Evolutionary conservation across 1,284 basidiomycete species (phyloP).

Genomic region (Rhodofomes roseus): DNA sequence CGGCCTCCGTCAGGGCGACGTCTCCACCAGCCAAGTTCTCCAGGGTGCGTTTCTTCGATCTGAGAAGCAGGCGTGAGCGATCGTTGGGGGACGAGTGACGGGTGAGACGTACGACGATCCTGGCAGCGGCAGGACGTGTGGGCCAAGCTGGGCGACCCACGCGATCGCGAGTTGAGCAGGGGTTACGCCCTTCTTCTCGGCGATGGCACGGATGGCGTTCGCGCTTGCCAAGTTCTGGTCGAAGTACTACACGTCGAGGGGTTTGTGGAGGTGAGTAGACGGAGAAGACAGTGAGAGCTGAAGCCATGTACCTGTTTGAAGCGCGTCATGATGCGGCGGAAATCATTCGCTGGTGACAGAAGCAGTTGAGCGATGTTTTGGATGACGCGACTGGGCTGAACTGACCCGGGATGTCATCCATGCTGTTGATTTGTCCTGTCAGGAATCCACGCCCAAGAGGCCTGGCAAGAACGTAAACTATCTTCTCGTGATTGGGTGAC

Average conservation of each 20-base stretch:
- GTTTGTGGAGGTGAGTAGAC: not conserved
- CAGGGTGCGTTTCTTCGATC: slow-evolving; percentile 34
- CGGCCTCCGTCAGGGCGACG: slow-evolving; percentile 36
- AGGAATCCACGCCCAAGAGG: slow-evolving; percentile 56
- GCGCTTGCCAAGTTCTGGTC: slow-evolving; percentile 53
- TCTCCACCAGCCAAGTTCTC: slow-evolving; percentile 44
- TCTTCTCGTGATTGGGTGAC: not conserved
- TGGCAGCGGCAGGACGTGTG: slow-evolving; percentile 50
- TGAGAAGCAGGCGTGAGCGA: slow-evolving; percentile 4
- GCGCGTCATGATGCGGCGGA: slow-evolving; percentile 29
- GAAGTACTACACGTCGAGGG: slow-evolving; percentile 31
- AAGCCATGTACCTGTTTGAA: slow-evolving; percentile 23
- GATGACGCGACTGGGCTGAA: not conserved
- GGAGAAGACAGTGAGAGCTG: not conserved
- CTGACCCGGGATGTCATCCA: slow-evolving; percentile 38
- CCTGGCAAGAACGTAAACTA: slow-evolving; percentile 13
- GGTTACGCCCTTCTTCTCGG: slow-evolving; percentile 44
- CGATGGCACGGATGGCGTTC: slow-evolving; percentile 40
- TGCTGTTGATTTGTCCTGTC: slow-evolving; percentile 41
- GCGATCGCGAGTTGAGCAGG: slow-evolving; percentile 60
- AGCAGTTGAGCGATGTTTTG: not conserved
- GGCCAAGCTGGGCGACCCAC: slow-evolving; percentile 48
- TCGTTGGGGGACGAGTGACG: not conserved
- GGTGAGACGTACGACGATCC: slow-evolving; percentile 40
- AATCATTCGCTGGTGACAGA: slow-evolving; percentile 23